These are phyloP conservation scores for Mycena pura DNA, from an alignment of 768 basidiomycete species.

Conservation along the genomic window DNA sequence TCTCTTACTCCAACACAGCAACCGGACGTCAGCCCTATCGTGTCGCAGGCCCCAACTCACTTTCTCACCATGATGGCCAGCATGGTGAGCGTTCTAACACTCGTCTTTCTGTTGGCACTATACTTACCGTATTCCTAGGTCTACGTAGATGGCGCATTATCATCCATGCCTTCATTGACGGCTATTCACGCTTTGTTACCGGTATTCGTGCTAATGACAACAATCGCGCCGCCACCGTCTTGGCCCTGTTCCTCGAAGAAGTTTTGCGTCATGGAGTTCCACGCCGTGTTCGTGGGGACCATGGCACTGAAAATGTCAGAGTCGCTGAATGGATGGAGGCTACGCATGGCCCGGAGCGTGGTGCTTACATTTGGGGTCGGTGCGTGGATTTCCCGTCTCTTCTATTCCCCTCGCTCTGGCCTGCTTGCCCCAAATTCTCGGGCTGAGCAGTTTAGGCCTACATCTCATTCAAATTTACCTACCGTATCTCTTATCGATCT, in stretches of 20 bases:
- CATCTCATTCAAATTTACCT: too few relatives aligned
- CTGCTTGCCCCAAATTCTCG: too few relatives aligned
- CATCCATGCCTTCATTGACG: slow-evolving; percentile 41
- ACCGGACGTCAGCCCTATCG: slow-evolving; percentile 22
- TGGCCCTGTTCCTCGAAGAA: not conserved
- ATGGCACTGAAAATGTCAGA: slow-evolving; percentile 37
- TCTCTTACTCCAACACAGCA: slow-evolving; percentile 26
- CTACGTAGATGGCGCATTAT: slow-evolving; percentile 42
- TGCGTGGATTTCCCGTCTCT: slow-evolving; percentile 21
- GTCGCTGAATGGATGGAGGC: slow-evolving; percentile 40
- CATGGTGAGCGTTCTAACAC: slow-evolving; percentile 23
- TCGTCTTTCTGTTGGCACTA: too few relatives aligned
- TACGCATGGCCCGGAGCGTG: slow-evolving; percentile 26
- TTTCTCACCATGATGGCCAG: slow-evolving; percentile 31
- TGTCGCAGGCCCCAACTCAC: slow-evolving; percentile 30
- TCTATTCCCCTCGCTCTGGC: too few relatives aligned
- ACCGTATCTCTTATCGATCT: too few relatives aligned
- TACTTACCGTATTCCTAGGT: slow-evolving; percentile 17
- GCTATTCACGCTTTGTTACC: slow-evolving; percentile 25
- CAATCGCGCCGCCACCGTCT: slow-evolving; percentile 5
- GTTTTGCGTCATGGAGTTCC: not conserved
- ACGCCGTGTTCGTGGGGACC: slow-evolving; percentile 6
- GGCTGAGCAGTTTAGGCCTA: too few relatives aligned
- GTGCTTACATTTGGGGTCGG: slow-evolving; percentile 49
- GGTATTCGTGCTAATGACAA: slow-evolving; percentile 8